Conservation (phyloP, 495 filamentous ascomycete species). For the Darksidea phi region DNA sequence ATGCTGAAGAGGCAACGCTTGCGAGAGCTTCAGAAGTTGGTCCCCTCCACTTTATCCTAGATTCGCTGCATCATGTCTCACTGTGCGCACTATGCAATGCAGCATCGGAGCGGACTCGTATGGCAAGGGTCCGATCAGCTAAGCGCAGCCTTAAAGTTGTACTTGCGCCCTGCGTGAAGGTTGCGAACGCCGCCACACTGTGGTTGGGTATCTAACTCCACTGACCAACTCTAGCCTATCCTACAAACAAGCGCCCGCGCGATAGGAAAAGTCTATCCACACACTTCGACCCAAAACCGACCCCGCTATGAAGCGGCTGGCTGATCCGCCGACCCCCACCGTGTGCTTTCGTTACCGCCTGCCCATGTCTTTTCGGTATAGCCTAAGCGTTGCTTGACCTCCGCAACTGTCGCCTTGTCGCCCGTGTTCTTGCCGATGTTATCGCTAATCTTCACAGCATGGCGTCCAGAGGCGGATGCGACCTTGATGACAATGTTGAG, state of each 20-base stretch:
- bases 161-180: background rate
- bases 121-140: background rate
- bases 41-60: background rate
- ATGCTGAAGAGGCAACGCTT: no score
- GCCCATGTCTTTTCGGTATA: conserved; percentile 84
- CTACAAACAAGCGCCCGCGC: no score
- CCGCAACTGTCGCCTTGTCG: conserved; percentile 69
- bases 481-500: conserved; percentile 98
- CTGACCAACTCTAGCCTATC: no score
- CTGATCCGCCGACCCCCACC: conserved; percentile 61
- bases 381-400: conserved; percentile 80
- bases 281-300: background rate
- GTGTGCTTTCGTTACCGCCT: conserved; percentile 75
- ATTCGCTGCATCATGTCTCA: background rate
- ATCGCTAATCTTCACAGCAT: conserved; percentile 93
- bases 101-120: background rate
- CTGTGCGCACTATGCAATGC: background rate
- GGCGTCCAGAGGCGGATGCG: conserved; percentile 73
- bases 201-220: background rate
- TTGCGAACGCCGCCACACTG: background rate
- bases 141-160: background rate
- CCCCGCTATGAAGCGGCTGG: conserved; percentile 8
- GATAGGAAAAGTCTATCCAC: background rate
- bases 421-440: conserved; percentile 97
- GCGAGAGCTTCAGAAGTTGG: no score